These are phyloP conservation scores for Pyracantha coccinea DNA, from an alignment of 331 rosid species.

Conservation along the genomic window DNA sequence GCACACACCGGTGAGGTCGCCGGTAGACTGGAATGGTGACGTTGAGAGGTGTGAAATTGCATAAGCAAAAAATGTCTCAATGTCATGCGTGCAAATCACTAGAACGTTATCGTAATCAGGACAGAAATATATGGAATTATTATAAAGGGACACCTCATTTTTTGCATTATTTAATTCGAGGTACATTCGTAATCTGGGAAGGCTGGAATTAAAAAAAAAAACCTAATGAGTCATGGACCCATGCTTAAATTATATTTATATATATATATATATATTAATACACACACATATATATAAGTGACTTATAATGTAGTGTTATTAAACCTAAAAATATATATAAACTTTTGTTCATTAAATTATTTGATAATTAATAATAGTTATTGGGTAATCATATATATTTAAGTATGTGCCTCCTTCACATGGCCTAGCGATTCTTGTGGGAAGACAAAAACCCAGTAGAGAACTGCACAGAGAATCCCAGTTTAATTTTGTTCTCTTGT, in stretches of 20 bases:
- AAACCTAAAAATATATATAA: too few relatives aligned
- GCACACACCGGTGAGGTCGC: not conserved
- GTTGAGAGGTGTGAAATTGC: not conserved
- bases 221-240: slow-evolving; percentile 17
- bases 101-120: slow-evolving; percentile 20
- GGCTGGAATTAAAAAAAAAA: not conserved
- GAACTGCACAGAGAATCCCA: slow-evolving; percentile 59
- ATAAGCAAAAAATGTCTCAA: slow-evolving; percentile 14
- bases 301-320: not conserved
- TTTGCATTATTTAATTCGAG: slow-evolving; percentile 20
- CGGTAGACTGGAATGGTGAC: slow-evolving; percentile 14
- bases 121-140: not conserved
- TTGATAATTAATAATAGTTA: slow-evolving; percentile 9
- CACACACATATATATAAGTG: not conserved
- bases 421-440: slow-evolving; percentile 37
- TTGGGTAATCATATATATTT: not conserved
- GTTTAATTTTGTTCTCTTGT: slow-evolving; percentile 55
- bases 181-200: slow-evolving; percentile 37
- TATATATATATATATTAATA: too few relatives aligned
- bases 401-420: slow-evolving; percentile 34
- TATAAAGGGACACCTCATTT: slow-evolving; percentile 12
- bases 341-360: not conserved
- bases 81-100: slow-evolving; percentile 31
- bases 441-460: slow-evolving; percentile 38
- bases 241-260: not conserved